Conservation (phyloP, 768 basidiomycete species). For the Lactarius indigo region DNA sequence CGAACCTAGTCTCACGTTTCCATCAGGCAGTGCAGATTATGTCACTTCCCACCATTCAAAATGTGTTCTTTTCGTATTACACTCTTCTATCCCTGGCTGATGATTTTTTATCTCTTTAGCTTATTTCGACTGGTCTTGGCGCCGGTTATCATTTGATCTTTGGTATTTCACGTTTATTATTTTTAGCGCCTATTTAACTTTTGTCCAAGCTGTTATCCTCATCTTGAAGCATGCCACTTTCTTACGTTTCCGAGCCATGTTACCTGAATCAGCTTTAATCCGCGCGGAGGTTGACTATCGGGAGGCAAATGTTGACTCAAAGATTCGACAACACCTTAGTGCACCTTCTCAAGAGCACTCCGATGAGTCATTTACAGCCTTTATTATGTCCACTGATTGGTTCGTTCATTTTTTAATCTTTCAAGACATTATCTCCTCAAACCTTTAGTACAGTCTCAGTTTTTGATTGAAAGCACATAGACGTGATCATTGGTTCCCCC, state of each 20-base stretch:
- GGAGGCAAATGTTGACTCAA: background rate
- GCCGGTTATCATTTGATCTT: background rate
- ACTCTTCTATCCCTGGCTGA: background rate
- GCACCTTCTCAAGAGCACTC: background rate
- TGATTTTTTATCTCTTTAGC: background rate
- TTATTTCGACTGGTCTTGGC: background rate
- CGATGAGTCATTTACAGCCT: background rate
- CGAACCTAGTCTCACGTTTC: background rate
- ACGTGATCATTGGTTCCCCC: no score
- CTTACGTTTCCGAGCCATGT: background rate
- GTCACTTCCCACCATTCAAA: background rate
- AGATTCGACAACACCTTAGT: background rate
- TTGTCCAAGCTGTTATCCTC: background rate
- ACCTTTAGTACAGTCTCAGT: no score
- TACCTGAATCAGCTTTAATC: background rate
- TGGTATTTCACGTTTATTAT: background rate
- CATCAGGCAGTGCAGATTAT: background rate
- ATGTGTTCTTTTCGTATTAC: background rate
- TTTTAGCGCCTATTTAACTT: background rate
- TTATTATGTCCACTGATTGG: background rate
- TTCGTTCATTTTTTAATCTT: background rate
- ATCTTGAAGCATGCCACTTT: background rate
- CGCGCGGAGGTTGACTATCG: background rate
- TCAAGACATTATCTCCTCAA: background rate
- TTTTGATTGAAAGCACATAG: no score